phyloP scores from a whole-genome alignment of 2,329 filamentous ascomycete genomes.

The Chaetomium strumarium region DNA sequence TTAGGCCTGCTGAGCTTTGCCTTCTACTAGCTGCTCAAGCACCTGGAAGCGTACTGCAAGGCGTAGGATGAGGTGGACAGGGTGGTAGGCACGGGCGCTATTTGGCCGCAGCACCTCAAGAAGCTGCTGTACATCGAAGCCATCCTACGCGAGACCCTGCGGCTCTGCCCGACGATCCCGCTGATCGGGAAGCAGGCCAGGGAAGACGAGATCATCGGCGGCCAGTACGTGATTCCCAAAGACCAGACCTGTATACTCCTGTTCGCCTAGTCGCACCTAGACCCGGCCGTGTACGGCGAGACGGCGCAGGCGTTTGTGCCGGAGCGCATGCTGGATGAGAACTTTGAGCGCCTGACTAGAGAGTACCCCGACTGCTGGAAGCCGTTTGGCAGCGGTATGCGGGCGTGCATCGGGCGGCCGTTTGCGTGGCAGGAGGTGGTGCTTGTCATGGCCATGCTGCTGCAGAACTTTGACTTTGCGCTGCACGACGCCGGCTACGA shows the following conservation, averaged over 20 bases:
- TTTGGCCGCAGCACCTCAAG: constrained; percentile 55
- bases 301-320: constrained; percentile 62
- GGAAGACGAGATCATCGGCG: constrained; percentile 50
- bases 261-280: constrained; percentile 51
- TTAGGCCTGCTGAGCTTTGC: constrained; percentile 60
- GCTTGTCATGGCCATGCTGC: constrained; percentile 54
- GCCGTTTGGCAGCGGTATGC: constrained; percentile 55
- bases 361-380: constrained; percentile 61
- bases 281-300: constrained; percentile 58
- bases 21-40: constrained; percentile 59
- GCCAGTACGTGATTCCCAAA: constrained; percentile 54
- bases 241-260: constrained; percentile 46
- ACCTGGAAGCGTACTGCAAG: constrained; percentile 53
- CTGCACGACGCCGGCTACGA: constrained; percentile 56
- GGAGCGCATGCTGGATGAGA: constrained; percentile 65
- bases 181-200: constrained; percentile 49
- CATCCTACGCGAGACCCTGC: constrained; percentile 59
- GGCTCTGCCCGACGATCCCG: constrained; percentile 56
- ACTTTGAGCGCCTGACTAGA: constrained; percentile 55
- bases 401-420: constrained; percentile 65
- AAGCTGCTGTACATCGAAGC: constrained; percentile 58
- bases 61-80: constrained; percentile 63
- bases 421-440: constrained; percentile 72
- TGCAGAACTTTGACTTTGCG: constrained; percentile 67
- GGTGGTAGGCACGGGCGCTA: constrained; percentile 53